Evolutionary conservation across 2,329 filamentous ascomycete species (phyloP), one percentile per base, ranked within the genome.

Genomic region (Coniochaeta sp.): DNA sequence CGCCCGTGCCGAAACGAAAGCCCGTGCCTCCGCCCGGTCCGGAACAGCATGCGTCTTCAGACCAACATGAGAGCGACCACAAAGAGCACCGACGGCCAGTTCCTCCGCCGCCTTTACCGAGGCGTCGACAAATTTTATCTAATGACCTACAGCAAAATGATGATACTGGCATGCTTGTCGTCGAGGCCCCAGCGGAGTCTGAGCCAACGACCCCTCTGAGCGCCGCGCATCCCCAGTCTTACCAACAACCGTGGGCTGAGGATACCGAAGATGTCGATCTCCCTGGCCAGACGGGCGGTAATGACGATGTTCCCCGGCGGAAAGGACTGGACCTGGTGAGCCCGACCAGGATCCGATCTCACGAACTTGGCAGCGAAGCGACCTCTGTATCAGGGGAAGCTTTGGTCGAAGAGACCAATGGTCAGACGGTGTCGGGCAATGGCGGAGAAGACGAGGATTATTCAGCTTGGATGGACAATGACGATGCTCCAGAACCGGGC

Each of bases 171-270:
- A 65, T 88, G 35, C 71, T 88, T 4, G 78, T 89, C 14, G 82
- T 88, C 12, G 78, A 80, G 53, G 84, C 83, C 1, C 85, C 84
- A 1, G 69, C 71, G 10, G 83, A 86, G 55, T 87, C 82, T 4
- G 76, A 81, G 54, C 79, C 81, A 2, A 69, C 70, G 2, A 79
- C 78, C 5, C 80, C 81, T 1, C 58, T 69, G 6, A 65, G 61
- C 7, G 75, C 74, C 18, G 65, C 69, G 13, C 51, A 60, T 38
- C 53, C 52, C 24, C 50, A 54, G 22, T 46, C 54, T 3, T 60
- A 63, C 50, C 55, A 62, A 28, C 64, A 59, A 16, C 67, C 68
- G 1, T 71, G 63, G 61, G 65, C 64, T 3, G 68, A 68, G 35
- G 68, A 68, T 53, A 56, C 53, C 4, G 61, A 64, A 10, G 65